These are phyloP conservation scores for Alternaria sp. DNA, from an alignment of 2,329 filamentous ascomycete genomes.

Conservation along the genomic window DNA sequence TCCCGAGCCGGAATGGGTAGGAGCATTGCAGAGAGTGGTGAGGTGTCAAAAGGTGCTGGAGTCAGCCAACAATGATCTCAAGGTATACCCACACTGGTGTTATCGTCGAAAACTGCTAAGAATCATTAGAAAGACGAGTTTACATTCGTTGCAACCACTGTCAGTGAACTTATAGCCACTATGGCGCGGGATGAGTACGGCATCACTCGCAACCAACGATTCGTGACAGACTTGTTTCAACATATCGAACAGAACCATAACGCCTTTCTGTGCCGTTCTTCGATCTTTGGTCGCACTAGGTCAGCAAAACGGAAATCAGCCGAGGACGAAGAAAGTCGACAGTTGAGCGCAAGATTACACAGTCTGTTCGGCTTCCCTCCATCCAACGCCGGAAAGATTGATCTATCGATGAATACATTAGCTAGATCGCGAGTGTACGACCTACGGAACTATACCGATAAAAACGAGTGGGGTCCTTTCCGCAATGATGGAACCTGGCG, in stretches of 20 bases:
- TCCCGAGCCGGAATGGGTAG: conserved; percentile 44
- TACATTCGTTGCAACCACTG: conserved; percentile 49
- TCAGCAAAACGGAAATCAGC: conserved; percentile 52
- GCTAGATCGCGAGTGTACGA: conserved; percentile 79
- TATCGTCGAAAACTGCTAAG: background rate
- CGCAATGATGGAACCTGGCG: conserved; percentile 66
- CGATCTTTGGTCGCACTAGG: conserved; percentile 63
- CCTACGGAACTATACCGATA: conserved; percentile 70
- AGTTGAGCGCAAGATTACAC: conserved; percentile 76
- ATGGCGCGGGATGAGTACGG: conserved; percentile 51
- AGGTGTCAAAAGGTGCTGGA: conserved; percentile 56
- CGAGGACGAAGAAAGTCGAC: conserved; percentile 59
- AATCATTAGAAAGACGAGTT: conserved; percentile 43
- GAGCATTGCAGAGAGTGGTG: conserved; percentile 41
- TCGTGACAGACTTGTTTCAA: conserved; percentile 54
- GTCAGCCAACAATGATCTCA: conserved; percentile 52
- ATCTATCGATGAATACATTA: conserved; percentile 62
- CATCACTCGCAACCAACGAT: conserved; percentile 57
- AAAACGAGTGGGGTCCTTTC: conserved; percentile 76
- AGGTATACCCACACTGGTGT: conserved; percentile 35
- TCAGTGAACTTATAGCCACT: conserved; percentile 50
- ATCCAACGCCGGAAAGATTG: conserved; percentile 42
- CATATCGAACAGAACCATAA: conserved; percentile 61
- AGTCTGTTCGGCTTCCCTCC: conserved; percentile 72
- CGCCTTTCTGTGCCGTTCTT: conserved; percentile 71